These are phyloP conservation scores for Sarocladium strictum DNA, from an alignment of 2,329 filamentous ascomycete genomes.

Conservation along the genomic window DNA sequence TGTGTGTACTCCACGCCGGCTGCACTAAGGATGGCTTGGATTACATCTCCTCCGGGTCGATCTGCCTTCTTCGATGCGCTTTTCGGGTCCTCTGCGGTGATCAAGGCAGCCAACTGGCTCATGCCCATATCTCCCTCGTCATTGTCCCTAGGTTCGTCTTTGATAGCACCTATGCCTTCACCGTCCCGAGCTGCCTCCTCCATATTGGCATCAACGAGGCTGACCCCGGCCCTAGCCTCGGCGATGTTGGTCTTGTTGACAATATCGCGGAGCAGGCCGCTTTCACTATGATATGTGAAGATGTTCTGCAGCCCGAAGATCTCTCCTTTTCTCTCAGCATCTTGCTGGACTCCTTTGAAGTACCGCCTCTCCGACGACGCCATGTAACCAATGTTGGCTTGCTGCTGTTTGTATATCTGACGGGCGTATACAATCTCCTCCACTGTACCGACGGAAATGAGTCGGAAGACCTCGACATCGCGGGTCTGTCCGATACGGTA, in stretches of 20 bases:
- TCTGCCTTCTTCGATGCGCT: constrained; percentile 28
- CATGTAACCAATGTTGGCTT: constrained; percentile 95
- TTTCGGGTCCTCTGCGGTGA: constrained; percentile 39
- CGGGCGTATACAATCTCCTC: constrained; percentile 96
- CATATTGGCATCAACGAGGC: constrained; percentile 70
- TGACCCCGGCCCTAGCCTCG: constrained; percentile 80
- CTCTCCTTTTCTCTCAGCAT: constrained; percentile 77
- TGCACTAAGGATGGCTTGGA: constrained; percentile 81
- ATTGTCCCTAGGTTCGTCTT: constrained; percentile 41
- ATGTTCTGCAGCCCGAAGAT: constrained; percentile 89
- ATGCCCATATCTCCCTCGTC: constrained; percentile 62
- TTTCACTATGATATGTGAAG: constrained; percentile 73
- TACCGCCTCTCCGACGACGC: constrained; percentile 89
- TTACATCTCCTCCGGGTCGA: constrained; percentile 53
- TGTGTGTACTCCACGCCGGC: constrained; percentile 94
- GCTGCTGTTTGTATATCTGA: constrained; percentile 98
- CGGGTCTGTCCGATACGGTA: constrained; percentile 91
- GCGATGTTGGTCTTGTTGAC: constrained; percentile 98
- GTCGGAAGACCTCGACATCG: constrained; percentile 91
- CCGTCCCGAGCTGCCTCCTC: constrained; percentile 53
- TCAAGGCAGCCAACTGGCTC: constrained; percentile 59
- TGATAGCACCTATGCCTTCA: constrained; percentile 35
- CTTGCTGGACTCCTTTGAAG: constrained; percentile 89
- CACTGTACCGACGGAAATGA: constrained; percentile 86
- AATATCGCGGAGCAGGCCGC: constrained; percentile 83